Percentiles rank a stretch among this genome's conserved stretches.
Evolutionary conservation across 2,329 filamentous ascomycete genomes (phyloP).

Genomic region (Calonectria crousiana): DNA sequence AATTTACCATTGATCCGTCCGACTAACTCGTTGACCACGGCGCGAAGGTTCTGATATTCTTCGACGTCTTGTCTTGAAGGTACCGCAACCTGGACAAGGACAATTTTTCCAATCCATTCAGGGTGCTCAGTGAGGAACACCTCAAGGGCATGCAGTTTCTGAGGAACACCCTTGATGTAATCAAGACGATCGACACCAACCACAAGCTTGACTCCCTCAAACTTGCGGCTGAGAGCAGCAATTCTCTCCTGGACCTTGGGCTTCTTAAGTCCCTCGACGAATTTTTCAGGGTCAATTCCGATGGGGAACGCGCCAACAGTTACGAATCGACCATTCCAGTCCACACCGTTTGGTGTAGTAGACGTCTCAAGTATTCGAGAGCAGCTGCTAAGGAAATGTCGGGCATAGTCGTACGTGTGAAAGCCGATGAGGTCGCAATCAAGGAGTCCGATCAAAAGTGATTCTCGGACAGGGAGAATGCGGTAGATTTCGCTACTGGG

Average conservation of each 20-base stretch:
- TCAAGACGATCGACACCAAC: constrained; percentile 97
- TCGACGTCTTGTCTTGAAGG: constrained; percentile 96
- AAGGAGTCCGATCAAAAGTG: constrained; percentile 86
- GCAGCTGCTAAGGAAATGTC: constrained; percentile 96
- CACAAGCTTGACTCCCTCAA: constrained; percentile 95
- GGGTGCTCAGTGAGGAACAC: constrained; percentile 97
- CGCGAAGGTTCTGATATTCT: constrained; percentile 95
- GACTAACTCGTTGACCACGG: constrained; percentile 96
- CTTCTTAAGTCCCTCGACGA: constrained; percentile 88
- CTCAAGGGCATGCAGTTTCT: constrained; percentile 96
- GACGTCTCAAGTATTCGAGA: constrained; percentile 86
- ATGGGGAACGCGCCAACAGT: constrained; percentile 97
- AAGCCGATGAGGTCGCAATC: constrained; percentile 97
- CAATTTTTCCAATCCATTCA: constrained; percentile 97
- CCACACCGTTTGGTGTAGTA: constrained; percentile 93
- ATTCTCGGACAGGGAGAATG: constrained; percentile 91
- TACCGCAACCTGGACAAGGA: constrained; percentile 95
- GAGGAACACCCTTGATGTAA: constrained; percentile 98
- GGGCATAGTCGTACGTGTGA: constrained; percentile 99
- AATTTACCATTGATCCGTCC: constrained; percentile 98
- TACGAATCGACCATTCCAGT: constrained; percentile 89
- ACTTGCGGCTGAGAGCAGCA: constrained; percentile 85
- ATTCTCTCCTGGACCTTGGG: constrained; percentile 91
- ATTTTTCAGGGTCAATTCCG: constrained; percentile 97
- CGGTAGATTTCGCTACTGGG: constrained; percentile 97